These are phyloP conservation scores for Starmerella etchellsii DNA, from an alignment of 805 yeast genomes.

Conservation along the genomic window DNA sequence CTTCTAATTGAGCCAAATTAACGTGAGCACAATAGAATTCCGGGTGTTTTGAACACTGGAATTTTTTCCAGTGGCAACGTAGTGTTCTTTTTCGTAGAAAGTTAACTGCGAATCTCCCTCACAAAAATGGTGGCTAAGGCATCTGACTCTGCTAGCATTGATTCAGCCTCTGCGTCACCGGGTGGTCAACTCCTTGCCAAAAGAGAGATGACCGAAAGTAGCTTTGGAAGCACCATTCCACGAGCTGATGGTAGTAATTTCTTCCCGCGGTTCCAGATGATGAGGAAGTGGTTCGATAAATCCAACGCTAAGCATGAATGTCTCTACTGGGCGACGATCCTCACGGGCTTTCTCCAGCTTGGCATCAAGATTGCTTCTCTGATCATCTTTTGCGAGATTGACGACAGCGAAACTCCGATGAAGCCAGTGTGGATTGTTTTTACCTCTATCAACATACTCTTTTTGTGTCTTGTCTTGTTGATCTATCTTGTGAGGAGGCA, in stretches of 20 bases:
- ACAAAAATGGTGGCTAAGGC: not conserved
- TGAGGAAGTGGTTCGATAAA: constrained; percentile 4
- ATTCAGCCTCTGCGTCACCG: not conserved
- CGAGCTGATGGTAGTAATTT: constrained; percentile 1
- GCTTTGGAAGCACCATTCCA: no score
- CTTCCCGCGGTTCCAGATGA: constrained; percentile 10
- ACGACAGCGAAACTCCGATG: constrained; percentile 4
- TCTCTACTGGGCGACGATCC: constrained; percentile 10
- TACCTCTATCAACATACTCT: constrained; percentile 10
- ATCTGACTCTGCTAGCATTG: not conserved
- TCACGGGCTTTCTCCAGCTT: constrained; percentile 12
- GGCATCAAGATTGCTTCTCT: constrained; percentile 13
- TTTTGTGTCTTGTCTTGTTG: constrained; percentile 7
- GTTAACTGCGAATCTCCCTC: not conserved
- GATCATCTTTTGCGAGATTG: constrained; percentile 10
- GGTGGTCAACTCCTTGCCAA: not conserved
- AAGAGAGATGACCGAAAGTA: no score
- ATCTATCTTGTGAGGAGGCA: not conserved
- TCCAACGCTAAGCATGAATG: constrained; percentile 8
- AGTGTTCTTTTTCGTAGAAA: not conserved
- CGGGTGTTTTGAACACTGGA: no score
- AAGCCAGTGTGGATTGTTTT: constrained; percentile 14
- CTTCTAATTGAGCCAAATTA: no score
- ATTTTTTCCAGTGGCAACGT: not conserved
- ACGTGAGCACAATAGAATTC: no score